Evolutionary conservation across 2,329 filamentous ascomycete species (phyloP).

Genomic region (Thielaviopsis musarum): DNA sequence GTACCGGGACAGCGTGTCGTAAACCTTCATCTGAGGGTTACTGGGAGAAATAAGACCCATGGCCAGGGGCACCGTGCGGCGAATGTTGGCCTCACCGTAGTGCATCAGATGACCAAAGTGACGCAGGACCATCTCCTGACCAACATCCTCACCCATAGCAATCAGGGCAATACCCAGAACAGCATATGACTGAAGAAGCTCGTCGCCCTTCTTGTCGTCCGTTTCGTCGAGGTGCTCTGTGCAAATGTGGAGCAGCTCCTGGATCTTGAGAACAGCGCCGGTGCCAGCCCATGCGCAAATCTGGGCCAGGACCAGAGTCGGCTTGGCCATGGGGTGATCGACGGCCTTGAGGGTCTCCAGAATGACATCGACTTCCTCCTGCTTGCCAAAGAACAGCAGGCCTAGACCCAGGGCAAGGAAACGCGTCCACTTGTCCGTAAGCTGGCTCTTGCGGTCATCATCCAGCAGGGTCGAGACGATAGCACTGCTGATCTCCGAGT

Average conservation of each 20-base stretch:
- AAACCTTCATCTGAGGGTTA: conserved; percentile 99
- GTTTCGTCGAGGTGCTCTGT: conserved; percentile 93
- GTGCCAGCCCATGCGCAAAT: conserved; percentile 98
- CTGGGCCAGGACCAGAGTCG: conserved; percentile 84
- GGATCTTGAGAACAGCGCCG: conserved; percentile 89
- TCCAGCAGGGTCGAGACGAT: conserved; percentile 88
- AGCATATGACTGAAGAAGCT: conserved; percentile 88
- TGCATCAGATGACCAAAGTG: conserved; percentile 99
- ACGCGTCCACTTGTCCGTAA: conserved; percentile 96
- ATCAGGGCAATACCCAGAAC: conserved; percentile 88
- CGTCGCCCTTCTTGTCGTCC: conserved; percentile 88
- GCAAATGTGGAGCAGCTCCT: conserved; percentile 93
- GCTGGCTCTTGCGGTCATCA: conserved; percentile 73
- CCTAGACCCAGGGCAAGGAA: conserved; percentile 92
- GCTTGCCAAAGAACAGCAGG: conserved; percentile 84
- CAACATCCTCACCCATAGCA: conserved; percentile 95
- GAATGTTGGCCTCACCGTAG: conserved; percentile 93
- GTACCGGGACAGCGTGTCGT: conserved; percentile 93
- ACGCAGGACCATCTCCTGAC: conserved; percentile 95
- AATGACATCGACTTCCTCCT: conserved; percentile 98
- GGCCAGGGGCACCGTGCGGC: conserved; percentile 84
- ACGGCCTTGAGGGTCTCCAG: conserved; percentile 93
- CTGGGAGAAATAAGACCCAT: conserved; percentile 95
- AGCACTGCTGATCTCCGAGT: conserved; percentile 78
- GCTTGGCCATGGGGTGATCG: conserved; percentile 90